A percentile compares a stretch with the other conserved stretches of the same genome.
Evolutionary conservation across 2,329 filamentous ascomycete genomes (phyloP).

Genomic region (Ceratocystis ficicola): DNA sequence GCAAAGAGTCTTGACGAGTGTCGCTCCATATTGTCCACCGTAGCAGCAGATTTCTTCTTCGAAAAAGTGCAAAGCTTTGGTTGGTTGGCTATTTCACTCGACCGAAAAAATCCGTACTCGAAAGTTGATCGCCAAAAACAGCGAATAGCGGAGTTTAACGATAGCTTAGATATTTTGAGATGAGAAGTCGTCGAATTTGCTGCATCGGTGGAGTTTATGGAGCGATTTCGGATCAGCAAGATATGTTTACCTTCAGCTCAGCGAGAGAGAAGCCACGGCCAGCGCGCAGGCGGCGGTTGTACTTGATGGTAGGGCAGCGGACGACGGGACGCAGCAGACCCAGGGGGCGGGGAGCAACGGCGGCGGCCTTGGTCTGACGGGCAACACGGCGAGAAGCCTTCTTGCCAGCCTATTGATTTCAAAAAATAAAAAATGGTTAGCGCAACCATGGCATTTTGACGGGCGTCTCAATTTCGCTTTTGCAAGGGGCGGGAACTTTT

Average conservation of each 20-base stretch:
- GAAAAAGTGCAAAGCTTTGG: neutral
- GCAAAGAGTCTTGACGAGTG: neutral
- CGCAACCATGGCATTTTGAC: slow-evolving; percentile 11
- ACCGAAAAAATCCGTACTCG: neutral
- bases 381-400: slow-evolving; percentile 87
- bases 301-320: slow-evolving; percentile 95
- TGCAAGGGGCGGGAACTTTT: neutral
- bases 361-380: slow-evolving; percentile 87
- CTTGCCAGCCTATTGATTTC: slow-evolving; percentile 62
- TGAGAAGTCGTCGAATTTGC: neutral
- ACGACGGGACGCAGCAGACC: slow-evolving; percentile 95
- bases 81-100: neutral
- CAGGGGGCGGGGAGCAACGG: slow-evolving; percentile 88
- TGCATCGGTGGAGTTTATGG: slow-evolving; percentile 8
- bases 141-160: neutral
- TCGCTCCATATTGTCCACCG: slow-evolving; percentile 11
- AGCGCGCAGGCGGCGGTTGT: slow-evolving; percentile 94
- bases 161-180: neutral
- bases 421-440: slow-evolving; percentile 25
- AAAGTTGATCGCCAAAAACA: neutral
- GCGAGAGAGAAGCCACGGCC: slow-evolving; percentile 95
- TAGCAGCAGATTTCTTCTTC: neutral
- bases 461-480: slow-evolving; percentile 11
- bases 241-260: slow-evolving; percentile 80
- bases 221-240: neutral